Base-by-base conservation (phyloP, 1,284 basidiomycete genomes). In the Neonothopanus nambi region DNA sequence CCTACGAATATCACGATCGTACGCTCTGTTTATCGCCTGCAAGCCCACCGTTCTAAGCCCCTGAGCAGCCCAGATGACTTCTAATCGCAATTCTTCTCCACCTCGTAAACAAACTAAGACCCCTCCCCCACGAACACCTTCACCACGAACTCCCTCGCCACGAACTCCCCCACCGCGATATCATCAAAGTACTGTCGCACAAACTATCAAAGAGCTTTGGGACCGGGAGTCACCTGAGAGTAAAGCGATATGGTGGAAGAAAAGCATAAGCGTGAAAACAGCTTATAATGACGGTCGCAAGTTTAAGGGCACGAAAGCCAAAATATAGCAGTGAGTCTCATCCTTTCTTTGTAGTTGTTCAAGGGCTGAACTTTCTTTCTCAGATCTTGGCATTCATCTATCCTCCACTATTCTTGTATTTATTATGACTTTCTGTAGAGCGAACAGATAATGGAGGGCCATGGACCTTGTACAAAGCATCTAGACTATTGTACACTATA, bases 161-260 rank as follows among this genome's bases (percentile, higher is more conserved):
- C 30, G 30, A 33, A 33, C 30, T 11, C 30, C 30, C 9, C 13
- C 30, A 33, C 30, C 30, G 30, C 30, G 30, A 33, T 33, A 33
- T 33, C 30, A 33, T 33, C 30, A 33, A 9, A 33, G 30, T 13
- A 33, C 9, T 33, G 13, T 33, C 37, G 79, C 80, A 8, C 78
- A 84, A 59, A 76, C 79, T 24, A 87, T 88, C 64, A 82, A 82
- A 36, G 79, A 83, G 40, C 82, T 81, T 50, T 87, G 86, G 85
- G 77, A 75, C 62, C 70, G 73, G 45, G 82, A 85, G 66, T 77
- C 81, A 13, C 59, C 65, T 13, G 80, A 85, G 65, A 80, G 70
- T 57, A 77, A 85, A 64, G 75, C 78, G 51, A 72, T 68, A 57
- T 88, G 85, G 85, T 71, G 75, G 56, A 71, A 69, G 56, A 74